Percentiles rank a stretch among this genome's conserved stretches.
phyloP scores from a whole-genome alignment of 257 asterid genomes.

The Ilex asprella region DNA sequence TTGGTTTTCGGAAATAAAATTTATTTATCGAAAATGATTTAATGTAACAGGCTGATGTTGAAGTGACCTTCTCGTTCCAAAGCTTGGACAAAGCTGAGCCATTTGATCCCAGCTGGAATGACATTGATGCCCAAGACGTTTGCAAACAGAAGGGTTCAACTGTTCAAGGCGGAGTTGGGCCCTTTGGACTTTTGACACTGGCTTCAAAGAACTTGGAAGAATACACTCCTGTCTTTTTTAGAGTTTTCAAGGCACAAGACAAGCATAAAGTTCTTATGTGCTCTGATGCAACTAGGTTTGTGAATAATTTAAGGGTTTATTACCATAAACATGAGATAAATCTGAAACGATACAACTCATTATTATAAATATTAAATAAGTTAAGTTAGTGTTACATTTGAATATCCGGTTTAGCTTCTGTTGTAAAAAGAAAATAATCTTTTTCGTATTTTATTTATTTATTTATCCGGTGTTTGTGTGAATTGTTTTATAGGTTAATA shows the following conservation, averaged over 20 bases:
- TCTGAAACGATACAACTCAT: too few relatives aligned
- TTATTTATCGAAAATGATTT: neutral
- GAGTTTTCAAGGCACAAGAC: conserved; percentile 41
- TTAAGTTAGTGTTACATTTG: too few relatives aligned
- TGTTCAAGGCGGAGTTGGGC: conserved; percentile 67
- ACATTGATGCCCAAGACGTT: conserved; percentile 43
- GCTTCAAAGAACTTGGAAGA: conserved; percentile 59
- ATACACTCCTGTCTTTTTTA: conserved; percentile 65
- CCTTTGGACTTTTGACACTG: conserved; percentile 61
- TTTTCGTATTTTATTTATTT: too few relatives aligned
- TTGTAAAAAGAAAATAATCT: too few relatives aligned
- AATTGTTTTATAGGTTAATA: too few relatives aligned
- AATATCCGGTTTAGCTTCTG: too few relatives aligned
- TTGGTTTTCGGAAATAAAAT: too few relatives aligned
- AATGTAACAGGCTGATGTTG: conserved; percentile 53
- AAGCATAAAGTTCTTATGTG: conserved; percentile 56
- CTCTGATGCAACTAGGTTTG: conserved; percentile 55
- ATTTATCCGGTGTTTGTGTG: too few relatives aligned
- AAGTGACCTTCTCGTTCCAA: conserved; percentile 51
- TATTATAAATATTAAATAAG: too few relatives aligned
- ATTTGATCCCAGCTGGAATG: conserved; percentile 53
- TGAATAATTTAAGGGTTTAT: neutral
- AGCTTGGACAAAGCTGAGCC: conserved; percentile 56
- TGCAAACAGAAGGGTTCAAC: conserved; percentile 41
- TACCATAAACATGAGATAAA: too few relatives aligned